Evolutionary conservation across 192 early-diverging fungal species (phyloP), one percentile per base, ranked within the genome.

Genomic region (Entomortierella parvispora): DNA sequence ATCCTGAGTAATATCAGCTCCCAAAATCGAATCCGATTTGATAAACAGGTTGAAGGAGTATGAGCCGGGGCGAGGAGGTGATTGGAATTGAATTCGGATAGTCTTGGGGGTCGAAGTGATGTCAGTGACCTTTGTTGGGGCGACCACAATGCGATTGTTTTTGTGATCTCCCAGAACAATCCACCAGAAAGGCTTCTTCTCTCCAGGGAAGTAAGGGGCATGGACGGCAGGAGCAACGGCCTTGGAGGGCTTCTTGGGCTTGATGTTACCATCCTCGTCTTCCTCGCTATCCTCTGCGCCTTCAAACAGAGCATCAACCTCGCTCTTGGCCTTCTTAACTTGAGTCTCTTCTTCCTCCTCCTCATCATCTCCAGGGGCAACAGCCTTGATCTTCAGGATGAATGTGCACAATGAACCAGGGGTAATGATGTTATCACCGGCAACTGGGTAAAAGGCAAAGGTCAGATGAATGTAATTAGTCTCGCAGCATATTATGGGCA

Each of bases 121-220:
- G 65, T 95, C 93, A 29, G 85, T 88, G 32, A 97, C 86, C 63
- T 95, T 95, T 56, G 87, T 81, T 9, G 90, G 91, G 11, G 88
- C 81, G 51, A 92, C 85, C 26, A 99, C 93, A 54, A 96, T 88
- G 54, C 92, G 93, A 69, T 93, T 90, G 43, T 89, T 89, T 77
- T 91, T 91, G 71, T 87, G 88, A 70, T 95, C 92, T 25, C 93
- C 95, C 80, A 99, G 85, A 52, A 93, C 87, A 32, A 99, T 85
- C 93, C 93, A 97, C 94, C 95, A 99, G 80, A 82, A 88, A 44
- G 94, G 89, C 56, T 88, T 91, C 84, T 93, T 93, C 68, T 88
- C 86, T 20, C 65, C 77, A 43, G 91, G 87, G 76, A 86, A 93
- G 54, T 88, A 88, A 9, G 93, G 93, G 9, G 88, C 84, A 65